A percentile compares a stretch with the other conserved stretches of the same genome.
phyloP scores from a whole-genome alignment of 371 early-diverging fungal genomes.

The Mortierella sp. region DNA sequence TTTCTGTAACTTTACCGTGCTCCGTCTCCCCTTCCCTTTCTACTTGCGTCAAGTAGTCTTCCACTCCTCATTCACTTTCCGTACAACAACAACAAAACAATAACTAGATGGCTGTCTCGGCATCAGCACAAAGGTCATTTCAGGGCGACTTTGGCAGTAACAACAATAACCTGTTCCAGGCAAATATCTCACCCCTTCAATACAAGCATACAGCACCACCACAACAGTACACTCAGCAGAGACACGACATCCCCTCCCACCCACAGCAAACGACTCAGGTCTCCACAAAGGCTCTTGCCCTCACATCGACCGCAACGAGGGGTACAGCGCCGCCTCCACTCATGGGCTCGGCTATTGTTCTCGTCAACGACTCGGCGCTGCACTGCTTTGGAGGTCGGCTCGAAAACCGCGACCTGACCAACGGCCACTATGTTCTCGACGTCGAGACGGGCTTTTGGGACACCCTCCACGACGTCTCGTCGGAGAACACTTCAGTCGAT shows the following conservation, averaged over 20 bases:
- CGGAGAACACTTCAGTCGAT: neutral
- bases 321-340: slow-evolving; percentile 77
- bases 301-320: slow-evolving; percentile 36
- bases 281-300: slow-evolving; percentile 52
- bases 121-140: slow-evolving; percentile 9
- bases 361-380: slow-evolving; percentile 65
- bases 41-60: neutral
- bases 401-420: slow-evolving; percentile 77
- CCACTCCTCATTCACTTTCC: neutral
- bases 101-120: slow-evolving; percentile 4
- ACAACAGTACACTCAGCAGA: neutral
- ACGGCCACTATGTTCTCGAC: slow-evolving; percentile 77
- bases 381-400: slow-evolving; percentile 84
- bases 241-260: slow-evolving; percentile 14
- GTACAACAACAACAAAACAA: neutral
- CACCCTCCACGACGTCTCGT: slow-evolving; percentile 31
- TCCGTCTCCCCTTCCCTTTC: neutral
- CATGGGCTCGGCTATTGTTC: slow-evolving; percentile 77
- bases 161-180: slow-evolving; percentile 3
- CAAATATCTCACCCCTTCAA: neutral
- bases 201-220: neutral
- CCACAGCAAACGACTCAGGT: slow-evolving; percentile 20
- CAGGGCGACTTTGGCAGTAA: slow-evolving; percentile 4
- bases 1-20: neutral
- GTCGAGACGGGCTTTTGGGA: slow-evolving; percentile 73